Percentiles rank a stretch among this genome's conserved stretches.
Conservation (phyloP, 176 grass and related monocot species). For the Neostapfia colusana region DNA sequence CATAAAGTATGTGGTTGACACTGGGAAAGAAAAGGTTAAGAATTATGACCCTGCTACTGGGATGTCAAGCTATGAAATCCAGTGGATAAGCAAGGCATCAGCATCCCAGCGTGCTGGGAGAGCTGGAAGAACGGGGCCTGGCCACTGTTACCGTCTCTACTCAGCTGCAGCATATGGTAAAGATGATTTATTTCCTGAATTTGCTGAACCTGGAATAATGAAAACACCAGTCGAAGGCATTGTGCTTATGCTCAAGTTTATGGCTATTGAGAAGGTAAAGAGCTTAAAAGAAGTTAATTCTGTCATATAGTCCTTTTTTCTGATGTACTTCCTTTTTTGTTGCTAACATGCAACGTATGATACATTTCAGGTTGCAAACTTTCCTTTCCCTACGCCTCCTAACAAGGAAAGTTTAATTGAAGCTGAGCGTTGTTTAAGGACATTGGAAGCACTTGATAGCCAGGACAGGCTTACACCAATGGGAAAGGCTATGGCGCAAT, state of each 20-base stretch:
- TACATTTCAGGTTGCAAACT: conserved; percentile 78
- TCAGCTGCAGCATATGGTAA: conserved; percentile 89
- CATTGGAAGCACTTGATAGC: conserved; percentile 75
- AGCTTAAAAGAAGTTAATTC: neutral
- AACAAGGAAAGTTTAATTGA: conserved; percentile 72
- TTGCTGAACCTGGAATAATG: conserved; percentile 77
- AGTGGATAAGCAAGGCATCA: conserved; percentile 98
- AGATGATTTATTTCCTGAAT: conserved; percentile 91
- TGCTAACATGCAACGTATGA: conserved; percentile 24
- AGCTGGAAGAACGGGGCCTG: conserved; percentile 90
- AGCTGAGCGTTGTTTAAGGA: conserved; percentile 76
- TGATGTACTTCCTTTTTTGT: conserved; percentile 2
- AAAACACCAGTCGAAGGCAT: conserved; percentile 90
- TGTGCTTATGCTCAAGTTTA: conserved; percentile 91
- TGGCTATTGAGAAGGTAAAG: conserved; percentile 82
- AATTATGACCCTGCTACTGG: conserved; percentile 76
- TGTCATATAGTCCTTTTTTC: conserved; percentile 24
- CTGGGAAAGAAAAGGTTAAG: conserved; percentile 97
- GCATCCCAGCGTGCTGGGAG: conserved; percentile 86
- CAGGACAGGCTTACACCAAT: conserved; percentile 64
- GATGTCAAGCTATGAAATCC: conserved; percentile 77
- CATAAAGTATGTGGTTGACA: conserved; percentile 95
- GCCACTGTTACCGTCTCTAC: conserved; percentile 91
- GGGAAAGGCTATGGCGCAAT: conserved; percentile 87
- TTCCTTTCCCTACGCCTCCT: conserved; percentile 89